phyloP scores from a whole-genome alignment of 2,329 filamentous ascomycete species.

The Pseudocercospora crystallina region DNA sequence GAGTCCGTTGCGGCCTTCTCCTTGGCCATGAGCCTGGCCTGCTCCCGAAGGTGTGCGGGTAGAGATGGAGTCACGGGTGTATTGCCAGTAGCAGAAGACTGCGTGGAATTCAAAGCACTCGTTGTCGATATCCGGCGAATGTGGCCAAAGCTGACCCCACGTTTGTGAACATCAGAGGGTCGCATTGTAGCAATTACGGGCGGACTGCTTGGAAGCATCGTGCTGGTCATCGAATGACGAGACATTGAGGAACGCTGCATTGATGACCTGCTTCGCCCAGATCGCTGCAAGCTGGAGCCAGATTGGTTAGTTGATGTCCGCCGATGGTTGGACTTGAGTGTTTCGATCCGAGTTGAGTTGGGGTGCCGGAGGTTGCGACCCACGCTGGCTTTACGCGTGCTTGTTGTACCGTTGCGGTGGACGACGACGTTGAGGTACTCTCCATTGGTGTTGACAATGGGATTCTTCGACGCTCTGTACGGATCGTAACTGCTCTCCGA shows the following conservation, averaged over 20 bases:
- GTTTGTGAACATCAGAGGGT: slow-evolving; percentile 56
- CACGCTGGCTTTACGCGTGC: slow-evolving; percentile 38
- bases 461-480: slow-evolving; percentile 67
- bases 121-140: slow-evolving; percentile 47
- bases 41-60: slow-evolving; percentile 27
- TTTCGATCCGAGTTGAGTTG: slow-evolving; percentile 44
- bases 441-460: slow-evolving; percentile 49
- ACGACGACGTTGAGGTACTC: slow-evolving; percentile 69
- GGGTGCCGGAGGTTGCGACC: slow-evolving; percentile 42
- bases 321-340: slow-evolving; percentile 33
- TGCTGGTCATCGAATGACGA: slow-evolving; percentile 46
- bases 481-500: slow-evolving; percentile 75
- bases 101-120: slow-evolving; percentile 39
- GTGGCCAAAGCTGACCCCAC: slow-evolving; percentile 64
- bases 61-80: slow-evolving; percentile 28
- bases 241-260: slow-evolving; percentile 38
- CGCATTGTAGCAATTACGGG: slow-evolving; percentile 45
- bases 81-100: slow-evolving; percentile 26
- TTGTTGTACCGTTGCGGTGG: slow-evolving; percentile 52
- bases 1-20: slow-evolving; percentile 23
- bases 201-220: slow-evolving; percentile 49
- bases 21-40: slow-evolving; percentile 20
- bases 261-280: slow-evolving; percentile 33
- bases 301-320: slow-evolving; percentile 29
- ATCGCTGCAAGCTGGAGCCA: slow-evolving; percentile 36